Evolutionary conservation across 441 rosid genomes (phyloP).

Genomic region (Viola pubescens): DNA sequence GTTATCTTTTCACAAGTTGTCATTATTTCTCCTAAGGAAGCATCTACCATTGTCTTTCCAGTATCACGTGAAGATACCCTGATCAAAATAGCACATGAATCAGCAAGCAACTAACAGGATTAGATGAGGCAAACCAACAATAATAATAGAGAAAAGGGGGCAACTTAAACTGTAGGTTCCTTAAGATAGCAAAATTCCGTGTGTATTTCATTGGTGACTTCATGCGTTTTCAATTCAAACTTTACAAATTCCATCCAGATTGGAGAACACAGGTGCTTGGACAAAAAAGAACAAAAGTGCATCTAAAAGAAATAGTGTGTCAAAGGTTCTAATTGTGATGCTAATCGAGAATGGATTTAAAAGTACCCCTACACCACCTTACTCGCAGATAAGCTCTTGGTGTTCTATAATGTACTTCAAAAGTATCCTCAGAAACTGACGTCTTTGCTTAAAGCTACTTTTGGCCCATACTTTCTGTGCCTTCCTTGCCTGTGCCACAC

Average conservation of each 20-base stretch:
- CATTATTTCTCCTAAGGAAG: constrained; percentile 97
- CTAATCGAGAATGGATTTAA: not conserved
- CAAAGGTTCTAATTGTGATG: constrained; percentile 1
- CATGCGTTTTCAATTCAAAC: no score
- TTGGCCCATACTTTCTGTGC: constrained; percentile 92
- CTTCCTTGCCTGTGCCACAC: constrained; percentile 74
- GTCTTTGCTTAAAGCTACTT: constrained; percentile 89
- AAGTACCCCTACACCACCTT: constrained; percentile 24
- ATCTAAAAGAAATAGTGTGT: not conserved
- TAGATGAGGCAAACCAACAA: not conserved
- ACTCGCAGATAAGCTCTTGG: constrained; percentile 98
- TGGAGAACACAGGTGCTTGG: no score
- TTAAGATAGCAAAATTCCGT: no score
- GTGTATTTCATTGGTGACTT: no score
- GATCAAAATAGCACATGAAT: constrained; percentile 20
- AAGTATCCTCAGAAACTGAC: constrained; percentile 89
- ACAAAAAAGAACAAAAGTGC: no score
- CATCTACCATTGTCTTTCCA: constrained; percentile 99
- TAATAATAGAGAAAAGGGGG: no score
- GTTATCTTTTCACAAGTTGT: constrained; percentile 98
- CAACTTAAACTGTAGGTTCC: no score
- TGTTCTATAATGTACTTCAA: constrained; percentile 86
- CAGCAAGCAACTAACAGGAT: constrained; percentile 3
- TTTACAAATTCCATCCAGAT: no score
- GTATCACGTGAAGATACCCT: constrained; percentile 98